Evolutionary conservation across 1,139 yeast genomes (phyloP).

Genomic region (Yarrowia galli): DNA sequence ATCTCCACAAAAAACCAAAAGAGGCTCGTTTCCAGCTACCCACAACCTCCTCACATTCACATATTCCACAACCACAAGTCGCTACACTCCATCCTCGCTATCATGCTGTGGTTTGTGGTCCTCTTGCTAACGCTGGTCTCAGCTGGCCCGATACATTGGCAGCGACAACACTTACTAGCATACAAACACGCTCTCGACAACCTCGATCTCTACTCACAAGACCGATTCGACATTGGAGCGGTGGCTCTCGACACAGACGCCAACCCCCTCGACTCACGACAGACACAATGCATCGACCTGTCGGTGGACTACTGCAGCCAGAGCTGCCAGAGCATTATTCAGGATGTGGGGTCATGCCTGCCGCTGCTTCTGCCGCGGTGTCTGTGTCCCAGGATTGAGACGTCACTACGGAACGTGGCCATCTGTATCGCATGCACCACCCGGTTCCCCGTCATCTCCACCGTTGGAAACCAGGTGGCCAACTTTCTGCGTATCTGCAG

Average conservation of each 20-base stretch:
- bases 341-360: neutral
- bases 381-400: constrained; percentile 19
- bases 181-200: neutral
- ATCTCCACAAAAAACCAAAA: neutral
- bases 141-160: constrained; percentile 21
- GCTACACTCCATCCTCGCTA: neutral
- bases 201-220: neutral
- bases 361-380: neutral
- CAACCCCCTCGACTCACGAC: neutral
- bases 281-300: constrained; percentile 5
- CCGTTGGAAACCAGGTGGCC: neutral
- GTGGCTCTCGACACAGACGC: neutral
- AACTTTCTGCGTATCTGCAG: constrained; percentile 3
- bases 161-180: neutral
- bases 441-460: constrained; percentile 5
- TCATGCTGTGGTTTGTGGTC: constrained; percentile 13
- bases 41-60: neutral
- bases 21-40: neutral
- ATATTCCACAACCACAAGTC: too few species aligned
- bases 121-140: constrained; percentile 11
- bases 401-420: constrained; percentile 15
- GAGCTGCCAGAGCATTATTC: constrained; percentile 13
- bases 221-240: neutral
- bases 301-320: constrained; percentile 3
- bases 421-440: constrained; percentile 24